phyloP scores from a whole-genome alignment of 371 early-diverging fungal species.

The Mucor irregularis region DNA sequence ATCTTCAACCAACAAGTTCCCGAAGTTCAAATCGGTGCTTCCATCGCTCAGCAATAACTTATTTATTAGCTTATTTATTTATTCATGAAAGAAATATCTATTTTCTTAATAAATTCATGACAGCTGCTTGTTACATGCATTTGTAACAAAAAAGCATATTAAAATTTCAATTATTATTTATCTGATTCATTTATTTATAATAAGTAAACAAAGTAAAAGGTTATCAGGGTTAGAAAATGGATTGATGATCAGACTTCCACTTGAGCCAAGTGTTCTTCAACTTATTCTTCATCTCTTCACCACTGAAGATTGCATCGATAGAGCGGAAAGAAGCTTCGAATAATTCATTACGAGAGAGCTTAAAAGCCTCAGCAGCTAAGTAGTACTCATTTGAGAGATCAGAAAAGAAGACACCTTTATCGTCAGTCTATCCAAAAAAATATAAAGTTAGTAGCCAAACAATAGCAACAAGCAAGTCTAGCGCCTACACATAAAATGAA shows the following conservation, averaged over 20 bases:
- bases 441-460: not conserved
- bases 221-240: not conserved
- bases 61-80: not conserved
- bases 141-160: too few species aligned
- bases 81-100: too few species aligned
- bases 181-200: too few species aligned
- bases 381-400: conserved; percentile 53
- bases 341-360: conserved; percentile 33
- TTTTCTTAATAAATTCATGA: too few species aligned
- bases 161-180: too few species aligned
- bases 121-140: too few species aligned
- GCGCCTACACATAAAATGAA: conserved; percentile 60
- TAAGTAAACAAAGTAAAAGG: not conserved
- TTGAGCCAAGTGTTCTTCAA: conserved; percentile 34
- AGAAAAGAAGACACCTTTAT: conserved; percentile 59
- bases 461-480: not conserved
- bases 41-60: not conserved
- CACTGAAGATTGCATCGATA: conserved; percentile 54
- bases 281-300: conserved; percentile 26
- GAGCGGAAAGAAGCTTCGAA: conserved; percentile 42
- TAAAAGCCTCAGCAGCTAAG: conserved; percentile 40
- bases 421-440: conserved; percentile 56
- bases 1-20: conserved; percentile 34
- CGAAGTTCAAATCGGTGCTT: conserved; percentile 23
- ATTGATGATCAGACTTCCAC: conserved; percentile 29